Percentiles rank a stretch among this genome's conserved stretches.
These are phyloP conservation scores for Evernia prunastri DNA, from an alignment of 495 filamentous ascomycete genomes.

Conservation along the genomic window DNA sequence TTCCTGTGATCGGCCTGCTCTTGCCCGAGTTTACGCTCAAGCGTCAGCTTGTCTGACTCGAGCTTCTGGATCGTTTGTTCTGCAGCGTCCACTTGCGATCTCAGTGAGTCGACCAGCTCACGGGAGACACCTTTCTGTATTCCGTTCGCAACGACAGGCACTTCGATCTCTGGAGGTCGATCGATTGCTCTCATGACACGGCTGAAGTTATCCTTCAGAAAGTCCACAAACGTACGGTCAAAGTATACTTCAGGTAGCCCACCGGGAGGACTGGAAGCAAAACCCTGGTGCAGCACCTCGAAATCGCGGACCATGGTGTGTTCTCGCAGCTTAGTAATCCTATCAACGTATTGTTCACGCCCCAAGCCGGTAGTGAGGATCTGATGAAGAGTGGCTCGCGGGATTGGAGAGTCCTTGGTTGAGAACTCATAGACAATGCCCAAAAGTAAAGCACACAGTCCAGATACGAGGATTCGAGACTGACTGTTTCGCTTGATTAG, in stretches of 20 bases:
- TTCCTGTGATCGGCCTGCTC: conserved; percentile 69
- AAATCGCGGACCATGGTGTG: conserved; percentile 85
- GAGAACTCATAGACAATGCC: conserved; percentile 96
- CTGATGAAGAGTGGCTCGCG: conserved; percentile 73
- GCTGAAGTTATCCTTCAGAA: conserved; percentile 92
- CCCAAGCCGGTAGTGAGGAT: conserved; percentile 74
- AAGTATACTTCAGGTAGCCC: conserved; percentile 79
- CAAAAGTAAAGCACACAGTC: conserved; percentile 74
- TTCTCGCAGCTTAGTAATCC: conserved; percentile 68
- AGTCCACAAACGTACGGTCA: conserved; percentile 81
- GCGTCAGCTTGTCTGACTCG: conserved; percentile 57
- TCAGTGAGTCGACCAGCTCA: conserved; percentile 75
- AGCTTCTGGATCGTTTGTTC: conserved; percentile 60
- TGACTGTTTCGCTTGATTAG: conserved; percentile 55
- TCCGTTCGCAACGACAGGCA: conserved; percentile 69
- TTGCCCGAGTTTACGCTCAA: conserved; percentile 65
- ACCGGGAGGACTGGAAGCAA: conserved; percentile 47
- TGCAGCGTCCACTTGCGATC: conserved; percentile 68
- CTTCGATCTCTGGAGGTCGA: conserved; percentile 80
- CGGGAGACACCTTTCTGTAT: conserved; percentile 77
- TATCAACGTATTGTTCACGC: conserved; percentile 83
- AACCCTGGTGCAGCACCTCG: conserved; percentile 71
- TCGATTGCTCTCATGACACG: conserved; percentile 82
- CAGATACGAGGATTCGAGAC: conserved; percentile 62
- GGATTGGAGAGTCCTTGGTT: conserved; percentile 89